A percentile compares a stretch with the other conserved stretches of the same genome.
These are phyloP conservation scores for Podospora bellae-mahoneyi DNA, from an alignment of 495 filamentous ascomycete genomes.

Conservation along the genomic window DNA sequence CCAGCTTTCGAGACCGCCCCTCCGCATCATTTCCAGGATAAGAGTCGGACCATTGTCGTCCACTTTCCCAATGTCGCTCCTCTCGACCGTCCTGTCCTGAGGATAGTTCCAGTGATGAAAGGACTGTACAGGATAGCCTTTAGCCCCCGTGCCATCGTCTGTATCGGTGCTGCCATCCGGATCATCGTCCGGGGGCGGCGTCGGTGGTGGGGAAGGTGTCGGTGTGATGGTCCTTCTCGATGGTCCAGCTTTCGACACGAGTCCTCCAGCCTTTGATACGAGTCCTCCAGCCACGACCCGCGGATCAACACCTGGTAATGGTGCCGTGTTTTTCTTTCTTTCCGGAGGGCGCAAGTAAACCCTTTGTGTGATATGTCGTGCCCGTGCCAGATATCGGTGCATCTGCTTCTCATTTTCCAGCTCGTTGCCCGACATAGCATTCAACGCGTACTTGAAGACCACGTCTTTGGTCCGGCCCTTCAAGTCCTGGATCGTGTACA, in stretches of 20 bases:
- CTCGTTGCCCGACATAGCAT: neutral
- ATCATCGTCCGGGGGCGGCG: neutral
- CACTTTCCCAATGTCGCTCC: neutral
- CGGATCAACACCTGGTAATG: too few relatives aligned
- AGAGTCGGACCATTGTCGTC: neutral
- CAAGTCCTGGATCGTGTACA: neutral
- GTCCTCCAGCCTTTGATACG: too few relatives aligned
- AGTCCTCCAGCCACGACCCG: too few relatives aligned
- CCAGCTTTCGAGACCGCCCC: constrained; percentile 2
- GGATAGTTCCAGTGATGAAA: neutral
- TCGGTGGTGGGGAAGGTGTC: too few relatives aligned
- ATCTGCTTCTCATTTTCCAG: neutral
- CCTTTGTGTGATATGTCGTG: neutral
- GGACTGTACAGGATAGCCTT: neutral
- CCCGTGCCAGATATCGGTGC: neutral
- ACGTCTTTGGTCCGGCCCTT: neutral
- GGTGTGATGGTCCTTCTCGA: too few relatives aligned
- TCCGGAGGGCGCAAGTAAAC: neutral
- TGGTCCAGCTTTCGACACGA: too few relatives aligned
- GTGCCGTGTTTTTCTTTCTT: neutral
- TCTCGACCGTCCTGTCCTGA: neutral
- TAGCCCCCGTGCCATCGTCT: neutral
- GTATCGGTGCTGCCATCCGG: neutral
- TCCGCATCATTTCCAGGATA: neutral
- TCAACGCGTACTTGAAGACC: neutral